Evolutionary conservation across 768 basidiomycete genomes (phyloP), one percentile per base, ranked within the genome.

Genomic region (Strobilomyces confusus): DNA sequence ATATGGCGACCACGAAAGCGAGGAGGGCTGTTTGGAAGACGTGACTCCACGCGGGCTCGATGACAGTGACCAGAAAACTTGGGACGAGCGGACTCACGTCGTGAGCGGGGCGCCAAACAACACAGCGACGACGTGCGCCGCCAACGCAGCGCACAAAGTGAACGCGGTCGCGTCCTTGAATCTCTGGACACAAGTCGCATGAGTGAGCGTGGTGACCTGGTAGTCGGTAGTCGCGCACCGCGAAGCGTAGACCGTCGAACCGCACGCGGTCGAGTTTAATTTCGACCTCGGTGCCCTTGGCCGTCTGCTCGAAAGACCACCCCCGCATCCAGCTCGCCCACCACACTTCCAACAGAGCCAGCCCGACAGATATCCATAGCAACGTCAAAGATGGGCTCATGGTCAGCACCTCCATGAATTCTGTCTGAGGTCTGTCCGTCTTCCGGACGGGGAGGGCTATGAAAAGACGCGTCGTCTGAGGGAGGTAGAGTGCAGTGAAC

Each of bases 61-160:
- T 46, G 36, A 17, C 6, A 37, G 36, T 20, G 22, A 20, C 44
- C 8, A 7, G 23, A 14, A 30, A 33, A 4, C 20, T 29, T n/a
- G 12, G 46, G 32, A 53, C 13, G 25, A 25, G 26, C 1, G 17
- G n/a, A 66, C 63, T 57, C 62, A 86, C 86, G 78, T 80, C 29
- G 73, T 57, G 15, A 87, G 58, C 5, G 90, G 87, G 11, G 92
- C 90, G 0, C 93, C 92, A 57, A 95, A 85, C 15, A 89, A 63
- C 15, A 92, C 69, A 0, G 85, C 58, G 2, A 82, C 47, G 42
- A 65, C 59, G 56, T 85, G 76, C n/a, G 81, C 67, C 12, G 72
- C 59, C 12, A 80, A 34, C 3, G 87, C 76, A 1, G 72, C 69
- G 11, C 71, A 69, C 3, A 82, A 44, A 0, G 90, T 88, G 38